These are phyloP conservation scores for Cyclotella sp. DNA, from an alignment of 108 stramenopile species.

Conservation along the genomic window DNA sequence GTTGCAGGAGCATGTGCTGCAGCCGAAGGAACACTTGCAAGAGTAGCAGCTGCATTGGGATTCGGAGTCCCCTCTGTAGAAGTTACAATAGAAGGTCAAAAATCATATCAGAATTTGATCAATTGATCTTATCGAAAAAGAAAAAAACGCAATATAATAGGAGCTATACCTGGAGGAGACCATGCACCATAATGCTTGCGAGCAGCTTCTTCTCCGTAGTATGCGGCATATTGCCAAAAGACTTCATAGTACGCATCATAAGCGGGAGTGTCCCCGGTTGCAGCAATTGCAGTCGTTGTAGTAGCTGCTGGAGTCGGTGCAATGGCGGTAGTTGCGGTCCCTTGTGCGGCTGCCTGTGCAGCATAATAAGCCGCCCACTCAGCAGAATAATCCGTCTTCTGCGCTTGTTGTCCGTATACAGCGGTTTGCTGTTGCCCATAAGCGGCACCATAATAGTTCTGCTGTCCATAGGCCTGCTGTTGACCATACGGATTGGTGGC, in stretches of 20 bases:
- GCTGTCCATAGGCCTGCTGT: slow-evolving; percentile 52
- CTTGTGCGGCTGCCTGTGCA: slow-evolving; percentile 59
- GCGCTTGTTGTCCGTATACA: slow-evolving; percentile 50
- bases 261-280: slow-evolving; percentile 49
- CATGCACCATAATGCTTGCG: slow-evolving; percentile 88
- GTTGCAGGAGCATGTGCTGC: slow-evolving; percentile 26
- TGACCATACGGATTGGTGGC: slow-evolving; percentile 59
- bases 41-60: slow-evolving; percentile 77
- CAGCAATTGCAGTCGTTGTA: slow-evolving; percentile 34
- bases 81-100: not conserved
- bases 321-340: slow-evolving; percentile 24
- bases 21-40: slow-evolving; percentile 36
- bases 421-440: slow-evolving; percentile 53
- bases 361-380: slow-evolving; percentile 78
- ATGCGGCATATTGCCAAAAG: slow-evolving; percentile 86
- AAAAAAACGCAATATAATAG: not conserved
- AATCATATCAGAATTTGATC: too few relatives aligned
- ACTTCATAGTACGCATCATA: slow-evolving; percentile 89
- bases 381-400: slow-evolving; percentile 65
- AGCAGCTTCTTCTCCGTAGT: slow-evolving; percentile 88
- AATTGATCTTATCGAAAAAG: not conserved
- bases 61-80: slow-evolving; percentile 74
- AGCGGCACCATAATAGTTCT: slow-evolving; percentile 49
- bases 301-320: slow-evolving; percentile 43
- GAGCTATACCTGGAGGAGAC: slow-evolving; percentile 70